A percentile compares a stretch with the other conserved stretches of the same genome.
Evolutionary conservation across 805 yeast species (phyloP).

Genomic region (Metschnikowia lunata): DNA sequence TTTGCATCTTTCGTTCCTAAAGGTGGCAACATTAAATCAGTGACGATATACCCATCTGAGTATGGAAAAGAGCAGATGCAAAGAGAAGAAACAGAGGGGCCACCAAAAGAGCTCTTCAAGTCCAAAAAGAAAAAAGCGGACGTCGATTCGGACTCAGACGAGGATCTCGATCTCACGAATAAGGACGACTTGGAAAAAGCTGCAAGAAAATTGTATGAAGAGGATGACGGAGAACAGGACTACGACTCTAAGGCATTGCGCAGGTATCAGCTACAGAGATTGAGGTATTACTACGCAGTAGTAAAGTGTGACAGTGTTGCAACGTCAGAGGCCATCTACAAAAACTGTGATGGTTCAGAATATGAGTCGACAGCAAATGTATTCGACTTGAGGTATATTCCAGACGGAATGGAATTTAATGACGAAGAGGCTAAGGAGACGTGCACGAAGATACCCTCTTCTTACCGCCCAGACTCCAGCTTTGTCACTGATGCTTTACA

Average conservation of each 20-base stretch:
- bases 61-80: slow-evolving; percentile 91
- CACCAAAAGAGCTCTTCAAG: slow-evolving; percentile 78
- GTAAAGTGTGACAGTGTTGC: slow-evolving; percentile 71
- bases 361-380: slow-evolving; percentile 93
- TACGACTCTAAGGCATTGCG: slow-evolving; percentile 81
- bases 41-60: slow-evolving; percentile 80
- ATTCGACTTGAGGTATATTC: slow-evolving; percentile 88
- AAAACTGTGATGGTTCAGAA: slow-evolving; percentile 90
- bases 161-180: slow-evolving; percentile 43
- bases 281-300: slow-evolving; percentile 90
- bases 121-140: slow-evolving; percentile 34
- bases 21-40: slow-evolving; percentile 63
- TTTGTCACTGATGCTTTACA: slow-evolving; percentile 95
- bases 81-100: slow-evolving; percentile 86
- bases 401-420: slow-evolving; percentile 83
- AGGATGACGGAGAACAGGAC: slow-evolving; percentile 77
- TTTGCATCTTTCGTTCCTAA: slow-evolving; percentile 80
- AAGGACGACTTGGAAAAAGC: slow-evolving; percentile 51
- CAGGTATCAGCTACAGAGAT: slow-evolving; percentile 85
- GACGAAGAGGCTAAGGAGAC: slow-evolving; percentile 71
- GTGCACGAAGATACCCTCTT: slow-evolving; percentile 67
- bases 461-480: slow-evolving; percentile 66
- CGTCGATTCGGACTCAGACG: slow-evolving; percentile 28
- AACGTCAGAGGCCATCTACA: slow-evolving; percentile 74
- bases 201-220: slow-evolving; percentile 69